Conservation (phyloP, 2,329 filamentous ascomycete species). For the Gaeumannomyces sp. region DNA sequence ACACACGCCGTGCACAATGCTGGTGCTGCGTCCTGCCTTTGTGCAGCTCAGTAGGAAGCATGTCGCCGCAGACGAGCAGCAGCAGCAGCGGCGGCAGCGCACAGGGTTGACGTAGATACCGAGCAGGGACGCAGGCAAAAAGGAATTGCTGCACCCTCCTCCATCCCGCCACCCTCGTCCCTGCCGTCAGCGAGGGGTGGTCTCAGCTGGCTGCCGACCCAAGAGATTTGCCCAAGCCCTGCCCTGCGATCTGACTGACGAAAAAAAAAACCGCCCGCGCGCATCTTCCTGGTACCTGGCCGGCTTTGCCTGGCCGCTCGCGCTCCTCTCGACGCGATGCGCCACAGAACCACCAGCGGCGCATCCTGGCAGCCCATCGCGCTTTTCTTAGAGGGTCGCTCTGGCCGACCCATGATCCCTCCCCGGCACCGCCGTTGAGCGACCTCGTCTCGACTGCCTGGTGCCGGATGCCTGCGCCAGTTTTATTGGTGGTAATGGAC, state of each 20-base stretch:
- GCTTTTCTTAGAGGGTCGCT: background rate
- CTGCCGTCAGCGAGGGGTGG: too few relatives aligned
- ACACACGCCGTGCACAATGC: background rate
- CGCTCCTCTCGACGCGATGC: conserved; percentile 23
- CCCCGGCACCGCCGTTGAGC: conserved; percentile 15
- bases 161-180: too few relatives aligned
- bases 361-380: background rate
- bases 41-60: background rate
- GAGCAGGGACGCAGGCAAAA: background rate
- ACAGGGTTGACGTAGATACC: background rate
- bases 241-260: conserved; percentile 22
- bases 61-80: background rate
- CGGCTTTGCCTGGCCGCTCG: conserved; percentile 29
- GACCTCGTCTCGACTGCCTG: conserved; percentile 20
- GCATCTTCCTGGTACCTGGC: too few relatives aligned
- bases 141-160: background rate
- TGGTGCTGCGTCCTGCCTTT: background rate
- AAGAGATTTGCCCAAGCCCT: background rate
- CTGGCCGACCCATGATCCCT: background rate
- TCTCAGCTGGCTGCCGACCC: background rate
- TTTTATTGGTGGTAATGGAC: conserved; percentile 18
- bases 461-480: conserved; percentile 22
- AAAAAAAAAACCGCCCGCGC: conserved; percentile 26
- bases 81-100: too few relatives aligned
- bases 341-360: conserved; percentile 11